A percentile compares a stretch with the other conserved stretches of the same genome.
These are phyloP conservation scores for Skeletonema menzelii DNA, from an alignment of 108 stramenopile species.

Conservation along the genomic window DNA sequence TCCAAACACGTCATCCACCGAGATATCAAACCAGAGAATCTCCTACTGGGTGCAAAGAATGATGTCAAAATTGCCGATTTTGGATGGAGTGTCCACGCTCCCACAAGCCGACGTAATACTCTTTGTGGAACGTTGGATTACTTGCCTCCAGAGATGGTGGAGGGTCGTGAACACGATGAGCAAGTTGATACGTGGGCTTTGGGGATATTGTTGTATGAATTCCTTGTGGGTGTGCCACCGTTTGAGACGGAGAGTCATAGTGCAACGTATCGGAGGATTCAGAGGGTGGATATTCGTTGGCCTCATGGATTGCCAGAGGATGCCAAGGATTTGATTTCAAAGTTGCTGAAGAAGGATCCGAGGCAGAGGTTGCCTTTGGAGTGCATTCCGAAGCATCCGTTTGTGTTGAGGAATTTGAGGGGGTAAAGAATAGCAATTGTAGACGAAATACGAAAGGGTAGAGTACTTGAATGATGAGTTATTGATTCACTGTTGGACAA, in stretches of 20 bases:
- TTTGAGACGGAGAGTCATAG: conserved; percentile 95
- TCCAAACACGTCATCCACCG: conserved; percentile 97
- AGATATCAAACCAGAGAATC: conserved; percentile 99
- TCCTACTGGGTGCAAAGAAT: conserved; percentile 88
- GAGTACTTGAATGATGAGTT: background rate
- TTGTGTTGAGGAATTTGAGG: conserved; percentile 68
- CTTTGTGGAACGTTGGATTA: conserved; percentile 99
- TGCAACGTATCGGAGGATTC: conserved; percentile 94
- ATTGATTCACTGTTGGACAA: background rate
- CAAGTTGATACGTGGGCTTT: conserved; percentile 93
- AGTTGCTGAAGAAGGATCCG: conserved; percentile 93
- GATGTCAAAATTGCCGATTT: conserved; percentile 99
- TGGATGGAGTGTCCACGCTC: conserved; percentile 99
- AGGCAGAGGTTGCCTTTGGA: conserved; percentile 75
- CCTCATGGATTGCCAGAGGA: conserved; percentile 85
- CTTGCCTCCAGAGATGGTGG: conserved; percentile 99
- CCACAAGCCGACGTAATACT: conserved; percentile 89
- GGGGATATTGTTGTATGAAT: conserved; percentile 95
- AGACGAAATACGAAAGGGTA: background rate
- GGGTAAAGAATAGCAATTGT: background rate
- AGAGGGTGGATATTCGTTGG: conserved; percentile 91
- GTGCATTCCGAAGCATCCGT: conserved; percentile 91
- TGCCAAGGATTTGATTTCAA: conserved; percentile 92
- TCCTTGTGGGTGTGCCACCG: conserved; percentile 93
- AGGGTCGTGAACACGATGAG: conserved; percentile 89